Evolutionary conservation across 23 red algal genomes (phyloP), one percentile per base, ranked within the genome.

Genomic region (Chondrus crispus): DNA sequence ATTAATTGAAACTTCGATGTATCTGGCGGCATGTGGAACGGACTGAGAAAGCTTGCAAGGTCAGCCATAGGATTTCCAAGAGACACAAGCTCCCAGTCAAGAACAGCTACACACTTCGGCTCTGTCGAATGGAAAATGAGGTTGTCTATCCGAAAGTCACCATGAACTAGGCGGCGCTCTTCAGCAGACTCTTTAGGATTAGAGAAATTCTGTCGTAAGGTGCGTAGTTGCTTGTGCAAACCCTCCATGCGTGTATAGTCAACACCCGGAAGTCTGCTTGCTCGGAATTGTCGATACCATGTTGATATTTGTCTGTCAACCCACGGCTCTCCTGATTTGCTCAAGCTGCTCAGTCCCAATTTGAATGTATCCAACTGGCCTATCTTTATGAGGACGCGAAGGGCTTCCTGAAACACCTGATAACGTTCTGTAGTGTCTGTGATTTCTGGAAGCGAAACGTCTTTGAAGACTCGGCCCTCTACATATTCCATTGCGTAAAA

Each of bases 401-500:
- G 33, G 45, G 83, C 32, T 49, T 92, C 95, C 14, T n/a, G 35
- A 50, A 85, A 97, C 35, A 97, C 60, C 26, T 66, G 50, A 0
- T 40, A 29, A 44, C 90, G 26, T n/a, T 97, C 90, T 36, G 66
- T 50, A 19, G 64, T 48, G 35, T 63, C 46, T 1, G 30, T 22
- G 22, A 97, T 14, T 6, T 53, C 85, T 5, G 62, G 92, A 24
- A 98, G 85, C 47, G 75, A 54, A 8, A 92, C 64, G 76, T 95
- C 92, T 26, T 74, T 83, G 68, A 98, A 95, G 41, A 94, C 57
- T 24, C 88, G 86, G 40, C 96, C 96, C 58, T 74, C 57, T 1
- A 98, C 91, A 84, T 95, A 98, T 16, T 94, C 87, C 96, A 98
- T 98, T 39, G 93, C 58, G 69, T 87, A 98, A 54, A 98, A 98